Evolutionary conservation across 495 filamentous ascomycete species (phyloP), one percentile per base, ranked within the genome.

Genomic region (Neurospora africana): DNA sequence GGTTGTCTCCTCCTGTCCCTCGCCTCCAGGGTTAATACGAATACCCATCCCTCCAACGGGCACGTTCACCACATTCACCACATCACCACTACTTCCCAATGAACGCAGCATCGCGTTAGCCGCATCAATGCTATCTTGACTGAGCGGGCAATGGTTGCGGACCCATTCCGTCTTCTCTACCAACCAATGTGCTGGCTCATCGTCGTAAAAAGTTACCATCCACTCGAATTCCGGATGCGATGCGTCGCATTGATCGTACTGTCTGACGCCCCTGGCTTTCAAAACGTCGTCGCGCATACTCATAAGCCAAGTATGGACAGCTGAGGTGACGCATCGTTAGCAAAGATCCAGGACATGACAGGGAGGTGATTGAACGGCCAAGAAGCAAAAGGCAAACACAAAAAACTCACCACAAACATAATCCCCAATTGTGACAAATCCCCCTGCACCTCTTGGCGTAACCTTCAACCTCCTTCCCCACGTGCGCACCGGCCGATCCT

Each of bases 221-320:
- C 72, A 73, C 36, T 73, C 69, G 17, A 44, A 61, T 23, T 5
- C 30, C 69, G 36, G 40, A 15, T 69, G 39, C 68, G 23, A 41
- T 71, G 53, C 23, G 67, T 73, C n/a, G 44, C 44, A 73, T 37
- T 40, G 43, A 19, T 23, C 30, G 15, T 47, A 69, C 43, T 53
- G 72, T 73, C 69, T 69, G 41, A 71, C 69, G 35, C 39, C 39
- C 69, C 70, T 73, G 4, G 69, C 44, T 53, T 38, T 33, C 21
- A 71, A 67, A 67, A 73, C 61, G 6, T 73, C 72, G 5, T 38
- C 33, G 21, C 72, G 72, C 58, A 73, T 65, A 10, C 72, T 43
- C 47, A 73, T 73, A 37, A 73, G 72, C 72, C 72, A 73, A 38
- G 72, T 33, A 73, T 73, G 72, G 3, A 73, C 72, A 70, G 69